These are phyloP conservation scores for Cicer bijugum DNA, from an alignment of 306 rosid species.

Conservation along the genomic window DNA sequence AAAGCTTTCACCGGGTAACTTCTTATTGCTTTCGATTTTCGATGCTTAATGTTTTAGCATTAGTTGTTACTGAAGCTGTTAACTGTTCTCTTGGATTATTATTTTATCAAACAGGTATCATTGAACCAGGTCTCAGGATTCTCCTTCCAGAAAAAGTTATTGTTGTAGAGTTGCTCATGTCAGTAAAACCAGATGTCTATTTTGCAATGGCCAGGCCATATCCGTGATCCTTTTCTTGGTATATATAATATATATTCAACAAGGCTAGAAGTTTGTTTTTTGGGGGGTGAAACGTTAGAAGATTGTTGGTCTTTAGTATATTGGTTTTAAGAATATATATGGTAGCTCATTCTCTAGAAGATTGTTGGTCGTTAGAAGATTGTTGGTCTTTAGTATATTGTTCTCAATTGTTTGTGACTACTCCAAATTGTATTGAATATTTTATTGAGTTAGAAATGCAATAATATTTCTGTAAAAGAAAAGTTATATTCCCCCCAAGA, in stretches of 20 bases:
- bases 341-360: too few relatives aligned
- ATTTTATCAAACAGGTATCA: conserved; percentile 57
- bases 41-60: conserved; percentile 11
- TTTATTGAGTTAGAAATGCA: too few relatives aligned
- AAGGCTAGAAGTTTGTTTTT: conserved; percentile 13
- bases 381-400: conserved; percentile 1
- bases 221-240: conserved; percentile 39
- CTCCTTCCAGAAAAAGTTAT: conserved; percentile 57
- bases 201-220: conserved; percentile 82
- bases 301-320: conserved; percentile 2
- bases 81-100: conserved; percentile 30
- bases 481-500: neutral
- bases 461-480: too few relatives aligned
- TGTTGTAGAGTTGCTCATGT: conserved; percentile 81
- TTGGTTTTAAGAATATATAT: neutral
- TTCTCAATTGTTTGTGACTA: too few relatives aligned
- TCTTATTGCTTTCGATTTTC: conserved; percentile 32
- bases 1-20: conserved; percentile 79
- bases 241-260: neutral
- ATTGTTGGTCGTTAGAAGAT: neutral
- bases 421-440: too few relatives aligned
- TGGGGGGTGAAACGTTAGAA: too few relatives aligned
- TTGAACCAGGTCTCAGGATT: conserved; percentile 76
- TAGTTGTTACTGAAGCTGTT: conserved; percentile 33
- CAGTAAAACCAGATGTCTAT: conserved; percentile 64